Conservation (phyloP, 176 grass and related monocot genomes). For the Otatea glauca region DNA sequence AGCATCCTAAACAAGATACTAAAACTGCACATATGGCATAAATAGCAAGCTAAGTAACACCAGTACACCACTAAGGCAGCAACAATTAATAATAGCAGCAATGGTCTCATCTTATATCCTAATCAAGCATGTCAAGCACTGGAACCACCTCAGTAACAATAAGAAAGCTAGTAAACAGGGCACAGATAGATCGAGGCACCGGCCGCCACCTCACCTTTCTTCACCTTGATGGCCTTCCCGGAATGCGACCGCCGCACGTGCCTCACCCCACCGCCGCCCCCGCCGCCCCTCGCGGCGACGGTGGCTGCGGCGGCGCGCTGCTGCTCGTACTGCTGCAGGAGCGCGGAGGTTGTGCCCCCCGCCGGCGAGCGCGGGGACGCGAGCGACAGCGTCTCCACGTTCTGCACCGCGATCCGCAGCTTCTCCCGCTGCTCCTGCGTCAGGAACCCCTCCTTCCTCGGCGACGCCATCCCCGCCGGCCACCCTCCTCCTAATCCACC, state of each 20-base stretch:
- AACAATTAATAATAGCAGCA: slow-evolving; percentile 25
- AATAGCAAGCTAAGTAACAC: not conserved
- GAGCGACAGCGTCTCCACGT: slow-evolving; percentile 83
- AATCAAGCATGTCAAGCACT: slow-evolving; percentile 26
- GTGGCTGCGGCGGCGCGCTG: slow-evolving; percentile 40
- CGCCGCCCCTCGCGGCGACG: slow-evolving; percentile 4
- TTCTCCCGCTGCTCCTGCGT: slow-evolving; percentile 89
- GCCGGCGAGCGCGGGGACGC: slow-evolving; percentile 73
- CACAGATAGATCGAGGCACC: slow-evolving; percentile 36
- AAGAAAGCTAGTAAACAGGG: slow-evolving; percentile 30
- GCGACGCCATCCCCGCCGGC: slow-evolving; percentile 64
- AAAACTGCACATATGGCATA: not conserved
- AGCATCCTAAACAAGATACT: not conserved
- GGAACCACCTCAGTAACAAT: slow-evolving; percentile 13
- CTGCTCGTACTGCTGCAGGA: slow-evolving; percentile 68
- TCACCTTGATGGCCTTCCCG: slow-evolving; percentile 86
- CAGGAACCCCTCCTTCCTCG: slow-evolving; percentile 92
- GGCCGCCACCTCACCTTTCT: slow-evolving; percentile 74
- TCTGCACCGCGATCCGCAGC: slow-evolving; percentile 82
- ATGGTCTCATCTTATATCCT: not conserved
- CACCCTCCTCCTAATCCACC: not conserved
- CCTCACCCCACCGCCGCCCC: slow-evolving; percentile 36
- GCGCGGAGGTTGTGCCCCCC: slow-evolving; percentile 48
- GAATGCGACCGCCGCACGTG: slow-evolving; percentile 83
- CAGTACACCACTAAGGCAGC: not conserved